Percentiles rank a stretch among this genome's conserved stretches.
Evolutionary conservation across 257 asterid genomes (phyloP).

Genomic region (Verbena officinalis): DNA sequence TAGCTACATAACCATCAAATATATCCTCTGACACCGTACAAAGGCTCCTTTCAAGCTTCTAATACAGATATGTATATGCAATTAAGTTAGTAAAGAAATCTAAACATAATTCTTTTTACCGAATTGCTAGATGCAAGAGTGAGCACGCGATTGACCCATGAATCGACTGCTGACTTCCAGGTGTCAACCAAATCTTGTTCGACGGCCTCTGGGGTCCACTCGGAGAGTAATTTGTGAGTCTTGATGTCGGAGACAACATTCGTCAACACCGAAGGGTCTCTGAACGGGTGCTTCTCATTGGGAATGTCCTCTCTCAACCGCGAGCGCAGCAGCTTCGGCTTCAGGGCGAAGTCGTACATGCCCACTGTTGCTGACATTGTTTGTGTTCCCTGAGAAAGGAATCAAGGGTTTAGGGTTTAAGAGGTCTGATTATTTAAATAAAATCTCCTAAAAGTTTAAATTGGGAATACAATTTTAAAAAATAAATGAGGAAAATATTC

Average conservation of each 20-base stretch:
- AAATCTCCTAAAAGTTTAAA: no score
- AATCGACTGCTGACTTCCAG: slow-evolving; percentile 78
- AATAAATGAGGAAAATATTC: no score
- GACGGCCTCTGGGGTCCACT: slow-evolving; percentile 35
- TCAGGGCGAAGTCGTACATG: slow-evolving; percentile 50
- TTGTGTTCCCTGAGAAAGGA: not conserved
- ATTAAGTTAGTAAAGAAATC: not conserved
- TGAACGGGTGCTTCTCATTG: slow-evolving; percentile 63
- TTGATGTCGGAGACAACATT: slow-evolving; percentile 57
- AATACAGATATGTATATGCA: not conserved
- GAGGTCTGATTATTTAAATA: no score
- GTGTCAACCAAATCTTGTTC: slow-evolving; percentile 44
- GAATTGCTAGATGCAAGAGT: slow-evolving; percentile 54
- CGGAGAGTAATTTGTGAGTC: slow-evolving; percentile 65
- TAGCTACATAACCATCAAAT: slow-evolving; percentile 1
- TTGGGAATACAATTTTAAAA: no score
- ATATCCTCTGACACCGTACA: not conserved
- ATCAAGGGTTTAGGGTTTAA: slow-evolving; percentile 43
- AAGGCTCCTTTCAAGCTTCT: not conserved
- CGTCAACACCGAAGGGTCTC: slow-evolving; percentile 62
- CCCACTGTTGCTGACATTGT: slow-evolving; percentile 54
- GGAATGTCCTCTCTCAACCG: slow-evolving; percentile 74
- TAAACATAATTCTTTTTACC: slow-evolving; percentile 41
- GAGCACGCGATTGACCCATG: slow-evolving; percentile 73
- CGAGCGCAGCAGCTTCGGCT: slow-evolving; percentile 68